Conservation (phyloP, 495 filamentous ascomycete genomes). For the Tuber aestivum region DNA sequence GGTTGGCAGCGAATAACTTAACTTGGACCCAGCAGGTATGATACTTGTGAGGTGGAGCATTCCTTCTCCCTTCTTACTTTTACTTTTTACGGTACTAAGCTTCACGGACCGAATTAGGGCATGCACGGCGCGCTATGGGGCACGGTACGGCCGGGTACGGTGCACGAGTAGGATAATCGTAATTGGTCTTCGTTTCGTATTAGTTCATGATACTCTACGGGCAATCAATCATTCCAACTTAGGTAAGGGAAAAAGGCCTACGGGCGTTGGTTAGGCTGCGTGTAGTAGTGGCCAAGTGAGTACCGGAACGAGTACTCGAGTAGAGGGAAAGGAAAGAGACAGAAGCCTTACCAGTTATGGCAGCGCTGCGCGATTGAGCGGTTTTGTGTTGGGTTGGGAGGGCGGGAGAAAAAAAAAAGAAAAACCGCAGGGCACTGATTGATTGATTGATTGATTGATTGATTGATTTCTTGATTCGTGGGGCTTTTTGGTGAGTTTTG, state of each 20-base stretch:
- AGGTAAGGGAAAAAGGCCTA: background rate
- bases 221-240: background rate
- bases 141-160: background rate
- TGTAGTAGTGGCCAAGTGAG: background rate
- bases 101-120: background rate
- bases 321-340: background rate
- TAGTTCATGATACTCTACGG: background rate
- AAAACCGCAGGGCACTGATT: background rate
- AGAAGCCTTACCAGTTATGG: background rate
- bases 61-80: background rate
- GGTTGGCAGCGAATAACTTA: background rate
- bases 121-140: slow-evolving; percentile 1
- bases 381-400: background rate
- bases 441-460: background rate
- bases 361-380: background rate
- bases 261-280: background rate
- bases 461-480: background rate
- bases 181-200: background rate
- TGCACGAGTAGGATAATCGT: background rate
- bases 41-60: background rate
- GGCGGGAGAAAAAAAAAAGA: background rate
- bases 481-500: background rate
- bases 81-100: background rate
- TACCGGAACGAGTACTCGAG: background rate
- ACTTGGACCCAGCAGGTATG: background rate